Percentiles rank a stretch among this genome's conserved stretches.
These are phyloP conservation scores for Phaffomyces opuntiae DNA, from an alignment of 805 yeast species.

Conservation along the genomic window DNA sequence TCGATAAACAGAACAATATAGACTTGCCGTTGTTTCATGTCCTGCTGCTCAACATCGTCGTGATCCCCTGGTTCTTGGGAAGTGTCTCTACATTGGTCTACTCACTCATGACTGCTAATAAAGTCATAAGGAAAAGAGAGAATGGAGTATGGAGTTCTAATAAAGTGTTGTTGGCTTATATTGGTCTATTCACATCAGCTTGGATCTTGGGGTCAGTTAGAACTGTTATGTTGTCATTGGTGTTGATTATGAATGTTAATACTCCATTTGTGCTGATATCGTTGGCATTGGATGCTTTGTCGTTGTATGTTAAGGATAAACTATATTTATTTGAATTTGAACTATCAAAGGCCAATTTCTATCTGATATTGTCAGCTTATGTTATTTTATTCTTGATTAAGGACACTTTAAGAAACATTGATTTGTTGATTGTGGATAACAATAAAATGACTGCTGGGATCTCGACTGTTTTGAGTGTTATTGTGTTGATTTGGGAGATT, in stretches of 20 bases:
- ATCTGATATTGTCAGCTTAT: conserved; percentile 6
- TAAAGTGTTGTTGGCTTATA: conserved; percentile 2
- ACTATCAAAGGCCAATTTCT: conserved; percentile 2
- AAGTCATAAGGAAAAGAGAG: conserved; percentile 1
- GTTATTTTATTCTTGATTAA: conserved; percentile 1
- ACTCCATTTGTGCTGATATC: conserved; percentile 6
- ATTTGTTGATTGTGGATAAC: conserved; percentile 1
- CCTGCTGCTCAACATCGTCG: neutral
- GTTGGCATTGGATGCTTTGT: conserved; percentile 11
- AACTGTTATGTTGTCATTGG: conserved; percentile 15
- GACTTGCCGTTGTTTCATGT: conserved; percentile 2
- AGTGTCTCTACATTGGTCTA: conserved; percentile 10
- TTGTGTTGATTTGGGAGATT: conserved; percentile 1
- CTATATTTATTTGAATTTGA: neutral
- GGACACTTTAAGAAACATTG: conserved; percentile 12
- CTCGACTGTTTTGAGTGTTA: neutral
- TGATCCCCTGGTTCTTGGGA: conserved; percentile 14
- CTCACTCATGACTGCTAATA: conserved; percentile 1
- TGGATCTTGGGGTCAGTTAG: conserved; percentile 19
- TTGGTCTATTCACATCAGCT: conserved; percentile 10
- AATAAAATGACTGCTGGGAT: conserved; percentile 2
- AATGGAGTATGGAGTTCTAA: neutral
- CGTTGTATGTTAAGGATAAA: conserved; percentile 2
- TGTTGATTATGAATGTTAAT: conserved; percentile 14
- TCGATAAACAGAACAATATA: conserved; percentile 3